phyloP scores from a whole-genome alignment of 1,284 basidiomycete genomes.

The Ganoderma sinense region DNA sequence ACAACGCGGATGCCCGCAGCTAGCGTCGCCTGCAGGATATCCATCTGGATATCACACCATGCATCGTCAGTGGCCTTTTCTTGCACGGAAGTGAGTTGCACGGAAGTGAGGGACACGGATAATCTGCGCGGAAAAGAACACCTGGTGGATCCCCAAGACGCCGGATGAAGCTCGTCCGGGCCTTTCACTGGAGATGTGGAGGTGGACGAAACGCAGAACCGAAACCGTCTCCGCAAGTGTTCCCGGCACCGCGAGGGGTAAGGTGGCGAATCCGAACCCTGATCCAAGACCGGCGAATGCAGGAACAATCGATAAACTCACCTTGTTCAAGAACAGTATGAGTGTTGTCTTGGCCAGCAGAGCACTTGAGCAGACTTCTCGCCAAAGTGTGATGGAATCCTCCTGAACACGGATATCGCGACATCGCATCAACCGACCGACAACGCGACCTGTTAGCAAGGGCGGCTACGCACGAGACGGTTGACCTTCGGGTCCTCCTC shows the following conservation, averaged over 20 bases:
- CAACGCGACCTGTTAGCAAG: slow-evolving; percentile 2
- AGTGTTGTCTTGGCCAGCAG: slow-evolving; percentile 62
- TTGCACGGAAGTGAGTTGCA: neutral
- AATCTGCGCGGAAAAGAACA: neutral
- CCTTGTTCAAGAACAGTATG: slow-evolving; percentile 75
- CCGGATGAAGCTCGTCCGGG: neutral
- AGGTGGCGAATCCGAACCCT: neutral
- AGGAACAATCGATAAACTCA: slow-evolving; percentile 30
- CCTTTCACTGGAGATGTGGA: neutral
- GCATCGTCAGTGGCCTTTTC: neutral
- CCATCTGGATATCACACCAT: slow-evolving; percentile 48
- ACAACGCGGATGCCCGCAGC: slow-evolving; percentile 64
- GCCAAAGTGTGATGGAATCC: slow-evolving; percentile 67
- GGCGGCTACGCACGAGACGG: slow-evolving; percentile 47
- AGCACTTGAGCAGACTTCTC: slow-evolving; percentile 60
- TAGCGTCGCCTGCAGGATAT: slow-evolving; percentile 66
- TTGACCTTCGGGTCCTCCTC: slow-evolving; percentile 68
- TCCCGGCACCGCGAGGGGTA: neutral
- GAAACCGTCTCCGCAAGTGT: neutral
- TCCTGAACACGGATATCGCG: slow-evolving; percentile 38
- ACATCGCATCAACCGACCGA: neutral
- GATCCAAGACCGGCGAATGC: neutral
- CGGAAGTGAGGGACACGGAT: neutral
- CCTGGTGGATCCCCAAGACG: neutral
- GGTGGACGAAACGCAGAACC: neutral